Base-by-base conservation (phyloP, 2,329 filamentous ascomycete species). In the Huntiella bhutanensis region DNA sequence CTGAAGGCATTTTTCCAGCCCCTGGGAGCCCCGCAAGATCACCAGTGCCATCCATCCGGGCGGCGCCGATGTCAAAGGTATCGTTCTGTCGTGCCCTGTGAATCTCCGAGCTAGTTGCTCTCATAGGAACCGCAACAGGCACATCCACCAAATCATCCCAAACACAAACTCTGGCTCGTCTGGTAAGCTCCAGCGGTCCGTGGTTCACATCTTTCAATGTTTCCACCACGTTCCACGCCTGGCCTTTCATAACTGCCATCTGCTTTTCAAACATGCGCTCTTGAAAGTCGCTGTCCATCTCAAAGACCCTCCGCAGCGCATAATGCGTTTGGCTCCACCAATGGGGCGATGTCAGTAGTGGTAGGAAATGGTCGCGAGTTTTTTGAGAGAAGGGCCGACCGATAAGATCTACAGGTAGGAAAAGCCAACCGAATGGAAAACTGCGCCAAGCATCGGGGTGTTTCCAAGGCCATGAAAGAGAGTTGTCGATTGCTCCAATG, bases 261-360 rank as follows among this genome's bases (percentile, higher is more conserved):
- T 98, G 91, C 53, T 84, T 78, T n/a, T 85, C 85, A 63, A 94
- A 98, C 91, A 98, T 98, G 62, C 84, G 81, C 64, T 98, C 91
- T 59, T 96, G 85, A 61, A 98, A 98, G 62, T 98, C 91, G 2
- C 80, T 77, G 60, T 98, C 91, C 58, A 92, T 76, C 53, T 84
- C 80, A 59, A 98, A 98, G 40, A 95, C 79, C 51, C 77, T 74
- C 46, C 91, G 82, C 35, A 98, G 67, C 16, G 85, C 82, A 50
- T 84, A 67, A 56, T 93, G 86, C 3, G 91, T 98, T 55, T 95
- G 85, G 52, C 80, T 83, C 91, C 91, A 98, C 91, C 91, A 98
- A 45, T 82, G 75, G 19, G 87, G 92, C 1, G 87, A 96, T 0
- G 91, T 96, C 33, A 98, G 70, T 4, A 98, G 69, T 3, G 91